A percentile compares a stretch with the other conserved stretches of the same genome.
Evolutionary conservation across 2,329 filamentous ascomycete species (phyloP).

Genomic region (Ophiostoma angusticollis): DNA sequence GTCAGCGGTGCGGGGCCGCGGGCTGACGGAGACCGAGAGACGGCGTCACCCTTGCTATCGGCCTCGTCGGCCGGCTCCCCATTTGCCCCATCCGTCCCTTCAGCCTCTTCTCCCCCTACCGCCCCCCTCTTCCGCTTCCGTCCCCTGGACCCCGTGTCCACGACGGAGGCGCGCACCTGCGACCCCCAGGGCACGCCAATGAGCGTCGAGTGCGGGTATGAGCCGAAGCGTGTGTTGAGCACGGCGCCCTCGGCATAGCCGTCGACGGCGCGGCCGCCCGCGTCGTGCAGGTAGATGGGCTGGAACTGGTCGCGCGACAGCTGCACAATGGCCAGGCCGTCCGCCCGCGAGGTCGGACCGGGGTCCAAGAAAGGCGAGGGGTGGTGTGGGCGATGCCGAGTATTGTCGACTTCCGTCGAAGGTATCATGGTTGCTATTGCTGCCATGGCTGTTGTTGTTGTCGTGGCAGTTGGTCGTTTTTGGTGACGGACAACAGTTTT

Average conservation of each 20-base stretch:
- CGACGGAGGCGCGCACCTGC: constrained; percentile 76
- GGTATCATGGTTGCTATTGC: no score
- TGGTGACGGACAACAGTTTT: no score
- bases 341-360: constrained; percentile 44
- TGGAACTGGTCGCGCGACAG: constrained; percentile 77
- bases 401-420: no score
- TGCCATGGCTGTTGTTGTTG: no score
- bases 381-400: no score
- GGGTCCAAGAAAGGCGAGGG: constrained; percentile 76
- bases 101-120: constrained; percentile 23
- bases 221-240: constrained; percentile 88
- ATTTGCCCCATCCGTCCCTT: background rate
- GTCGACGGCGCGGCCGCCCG: constrained; percentile 44
- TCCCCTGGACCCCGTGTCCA: constrained; percentile 83
- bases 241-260: constrained; percentile 67
- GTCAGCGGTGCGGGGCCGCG: constrained; percentile 18
- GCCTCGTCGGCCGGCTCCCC: background rate
- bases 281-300: constrained; percentile 55
- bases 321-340: constrained; percentile 70
- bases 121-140: constrained; percentile 44
- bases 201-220: constrained; percentile 68
- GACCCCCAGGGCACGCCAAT: constrained; percentile 78
- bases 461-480: no score
- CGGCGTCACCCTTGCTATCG: background rate
- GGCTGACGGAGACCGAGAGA: constrained; percentile 14